These are phyloP conservation scores for Anisodus acutangulus DNA, from an alignment of 257 asterid species.

Conservation along the genomic window DNA sequence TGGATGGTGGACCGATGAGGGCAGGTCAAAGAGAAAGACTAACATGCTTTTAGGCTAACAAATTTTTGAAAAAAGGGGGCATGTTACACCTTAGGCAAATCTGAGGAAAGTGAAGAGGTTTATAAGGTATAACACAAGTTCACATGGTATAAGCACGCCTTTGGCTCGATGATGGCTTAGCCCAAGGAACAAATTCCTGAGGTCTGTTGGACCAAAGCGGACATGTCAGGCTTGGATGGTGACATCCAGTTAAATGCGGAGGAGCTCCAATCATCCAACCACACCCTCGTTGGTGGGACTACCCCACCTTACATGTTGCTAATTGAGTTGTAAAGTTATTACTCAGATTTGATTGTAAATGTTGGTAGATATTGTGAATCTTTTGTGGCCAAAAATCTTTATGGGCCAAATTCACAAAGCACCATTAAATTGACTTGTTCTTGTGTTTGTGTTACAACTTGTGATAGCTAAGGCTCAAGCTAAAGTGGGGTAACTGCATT, in stretches of 20 bases:
- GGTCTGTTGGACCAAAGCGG: neutral
- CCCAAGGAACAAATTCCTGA: neutral
- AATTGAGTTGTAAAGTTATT: constrained; percentile 27
- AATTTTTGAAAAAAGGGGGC: neutral
- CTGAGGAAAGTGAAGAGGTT: neutral
- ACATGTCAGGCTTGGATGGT: neutral
- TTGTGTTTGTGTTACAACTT: constrained; percentile 22
- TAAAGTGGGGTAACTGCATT: constrained; percentile 25
- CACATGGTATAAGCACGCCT: neutral
- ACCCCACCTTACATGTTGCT: neutral
- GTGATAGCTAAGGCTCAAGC: constrained; percentile 23
- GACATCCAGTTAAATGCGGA: neutral
- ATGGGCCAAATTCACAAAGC: constrained; percentile 30
- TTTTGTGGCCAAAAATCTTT: constrained; percentile 42
- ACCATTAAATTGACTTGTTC: constrained; percentile 32
- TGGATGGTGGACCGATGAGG: neutral
- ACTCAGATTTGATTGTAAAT: constrained; percentile 33
- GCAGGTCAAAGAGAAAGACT: no score
- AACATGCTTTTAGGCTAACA: neutral
- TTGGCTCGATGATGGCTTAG: neutral
- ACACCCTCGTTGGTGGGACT: neutral
- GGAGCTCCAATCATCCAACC: neutral
- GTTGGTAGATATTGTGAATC: constrained; percentile 32
- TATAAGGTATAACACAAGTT: neutral
- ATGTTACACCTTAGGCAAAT: neutral